These are phyloP conservation scores for Phallus indusiatus DNA, from an alignment of 768 basidiomycete genomes.

Conservation along the genomic window DNA sequence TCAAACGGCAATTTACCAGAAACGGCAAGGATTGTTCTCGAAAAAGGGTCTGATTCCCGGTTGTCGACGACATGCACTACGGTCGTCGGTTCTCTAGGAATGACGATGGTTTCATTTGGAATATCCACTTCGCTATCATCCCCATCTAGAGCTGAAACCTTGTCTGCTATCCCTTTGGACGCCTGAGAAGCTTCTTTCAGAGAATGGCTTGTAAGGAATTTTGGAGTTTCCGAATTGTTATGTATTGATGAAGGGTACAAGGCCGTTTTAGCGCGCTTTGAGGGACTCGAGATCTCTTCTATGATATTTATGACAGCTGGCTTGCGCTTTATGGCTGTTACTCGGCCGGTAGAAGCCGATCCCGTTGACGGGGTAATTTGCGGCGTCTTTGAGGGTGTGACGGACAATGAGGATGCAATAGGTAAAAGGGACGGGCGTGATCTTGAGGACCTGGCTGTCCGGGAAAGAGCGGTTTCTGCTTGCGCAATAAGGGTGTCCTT, in stretches of 20 bases:
- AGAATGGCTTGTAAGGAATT: background rate
- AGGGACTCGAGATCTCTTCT: background rate
- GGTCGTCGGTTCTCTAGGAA: no score
- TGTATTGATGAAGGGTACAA: background rate
- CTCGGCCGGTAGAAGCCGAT: background rate
- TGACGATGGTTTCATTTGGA: background rate
- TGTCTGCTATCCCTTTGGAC: background rate
- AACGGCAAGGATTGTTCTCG: background rate
- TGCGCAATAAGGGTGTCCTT: background rate
- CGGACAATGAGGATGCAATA: background rate
- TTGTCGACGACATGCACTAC: background rate
- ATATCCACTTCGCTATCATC: background rate
- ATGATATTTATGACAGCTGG: background rate
- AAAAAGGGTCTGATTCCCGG: background rate
- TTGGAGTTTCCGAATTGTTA: background rate
- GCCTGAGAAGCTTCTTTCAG: background rate
- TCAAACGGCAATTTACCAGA: background rate
- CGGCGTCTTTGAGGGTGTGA: background rate
- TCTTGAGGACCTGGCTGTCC: background rate
- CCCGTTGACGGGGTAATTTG: background rate
- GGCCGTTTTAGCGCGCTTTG: background rate
- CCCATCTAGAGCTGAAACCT: background rate
- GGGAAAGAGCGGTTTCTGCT: background rate
- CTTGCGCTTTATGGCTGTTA: background rate
- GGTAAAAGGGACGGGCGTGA: background rate